phyloP scores from a whole-genome alignment of 495 filamentous ascomycete species.

The Neurospora africana region DNA sequence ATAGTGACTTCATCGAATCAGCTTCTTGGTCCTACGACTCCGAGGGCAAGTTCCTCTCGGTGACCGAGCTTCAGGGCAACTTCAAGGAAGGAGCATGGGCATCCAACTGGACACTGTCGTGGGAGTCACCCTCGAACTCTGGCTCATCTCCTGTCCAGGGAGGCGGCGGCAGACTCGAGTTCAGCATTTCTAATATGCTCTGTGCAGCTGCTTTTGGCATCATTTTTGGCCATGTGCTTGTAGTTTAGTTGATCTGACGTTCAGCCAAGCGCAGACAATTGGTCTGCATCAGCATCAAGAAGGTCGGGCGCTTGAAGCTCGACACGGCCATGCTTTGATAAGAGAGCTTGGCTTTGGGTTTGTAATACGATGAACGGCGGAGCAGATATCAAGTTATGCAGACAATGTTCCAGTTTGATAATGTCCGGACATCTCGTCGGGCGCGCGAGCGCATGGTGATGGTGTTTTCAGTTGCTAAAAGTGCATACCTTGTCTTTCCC shows the following conservation, averaged over 20 bases:
- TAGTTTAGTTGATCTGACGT: neutral
- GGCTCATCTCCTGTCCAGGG: neutral
- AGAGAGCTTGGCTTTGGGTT: neutral
- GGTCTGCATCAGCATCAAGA: neutral
- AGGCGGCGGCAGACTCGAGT: neutral
- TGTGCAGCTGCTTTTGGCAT: neutral
- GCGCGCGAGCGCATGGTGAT: no score
- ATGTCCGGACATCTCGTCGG: neutral
- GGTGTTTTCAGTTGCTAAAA: neutral
- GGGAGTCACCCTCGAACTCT: conserved; percentile 4
- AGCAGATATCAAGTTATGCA: neutral
- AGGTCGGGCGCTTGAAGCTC: neutral
- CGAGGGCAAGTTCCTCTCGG: conserved; percentile 4
- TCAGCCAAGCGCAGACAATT: neutral
- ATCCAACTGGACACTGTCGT: conserved; percentile 12
- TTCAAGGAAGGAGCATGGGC: conserved; percentile 17
- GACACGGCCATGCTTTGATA: neutral
- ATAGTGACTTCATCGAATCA: conserved; percentile 32
- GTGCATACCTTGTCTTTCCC: no score
- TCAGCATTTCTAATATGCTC: neutral
- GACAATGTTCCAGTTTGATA: neutral
- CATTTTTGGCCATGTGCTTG: neutral
- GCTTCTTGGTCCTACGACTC: conserved; percentile 38
- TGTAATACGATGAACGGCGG: neutral
- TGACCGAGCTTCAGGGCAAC: conserved; percentile 6